phyloP scores from a whole-genome alignment of 345 rosid genomes.

The Carallia brachiata region DNA sequence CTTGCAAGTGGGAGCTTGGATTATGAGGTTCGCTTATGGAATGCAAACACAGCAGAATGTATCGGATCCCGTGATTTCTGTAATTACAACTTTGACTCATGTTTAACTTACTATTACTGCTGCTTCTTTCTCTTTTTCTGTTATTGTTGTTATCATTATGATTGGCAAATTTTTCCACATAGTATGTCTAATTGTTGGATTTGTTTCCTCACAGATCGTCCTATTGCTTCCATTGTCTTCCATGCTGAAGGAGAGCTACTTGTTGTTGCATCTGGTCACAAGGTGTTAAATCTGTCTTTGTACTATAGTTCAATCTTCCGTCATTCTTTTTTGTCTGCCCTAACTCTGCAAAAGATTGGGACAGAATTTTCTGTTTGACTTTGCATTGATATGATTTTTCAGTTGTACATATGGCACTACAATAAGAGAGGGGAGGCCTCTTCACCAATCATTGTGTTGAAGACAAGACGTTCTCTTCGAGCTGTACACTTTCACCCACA shows the following conservation, averaged over 20 bases:
- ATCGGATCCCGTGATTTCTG: slow-evolving; percentile 66
- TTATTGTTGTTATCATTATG: background rate
- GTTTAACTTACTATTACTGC: slow-evolving; percentile 9
- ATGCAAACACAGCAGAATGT: slow-evolving; percentile 68
- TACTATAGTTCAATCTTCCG: background rate
- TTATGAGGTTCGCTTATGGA: slow-evolving; percentile 77
- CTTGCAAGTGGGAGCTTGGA: slow-evolving; percentile 84
- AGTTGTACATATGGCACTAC: slow-evolving; percentile 75
- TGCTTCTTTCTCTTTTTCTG: background rate
- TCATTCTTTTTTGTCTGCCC: background rate
- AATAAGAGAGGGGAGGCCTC: slow-evolving; percentile 58
- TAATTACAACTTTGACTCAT: slow-evolving; percentile 25
- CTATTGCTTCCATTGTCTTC: slow-evolving; percentile 79
- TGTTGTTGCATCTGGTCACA: slow-evolving; percentile 78
- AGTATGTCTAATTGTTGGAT: background rate
- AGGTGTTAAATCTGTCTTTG: slow-evolving; percentile 38
- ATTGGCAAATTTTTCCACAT: background rate
- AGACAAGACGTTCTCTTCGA: slow-evolving; percentile 64
- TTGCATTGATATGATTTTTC: slow-evolving; percentile 14
- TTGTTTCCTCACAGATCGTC: slow-evolving; percentile 50
- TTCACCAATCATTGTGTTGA: slow-evolving; percentile 57
- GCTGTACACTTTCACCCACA: slow-evolving; percentile 81
- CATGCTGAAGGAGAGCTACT: slow-evolving; percentile 76
- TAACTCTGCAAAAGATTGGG: background rate
- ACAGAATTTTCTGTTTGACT: background rate